These are phyloP conservation scores for Sphaerobolus stellatus DNA, from an alignment of 1,284 basidiomycete genomes.

Conservation along the genomic window DNA sequence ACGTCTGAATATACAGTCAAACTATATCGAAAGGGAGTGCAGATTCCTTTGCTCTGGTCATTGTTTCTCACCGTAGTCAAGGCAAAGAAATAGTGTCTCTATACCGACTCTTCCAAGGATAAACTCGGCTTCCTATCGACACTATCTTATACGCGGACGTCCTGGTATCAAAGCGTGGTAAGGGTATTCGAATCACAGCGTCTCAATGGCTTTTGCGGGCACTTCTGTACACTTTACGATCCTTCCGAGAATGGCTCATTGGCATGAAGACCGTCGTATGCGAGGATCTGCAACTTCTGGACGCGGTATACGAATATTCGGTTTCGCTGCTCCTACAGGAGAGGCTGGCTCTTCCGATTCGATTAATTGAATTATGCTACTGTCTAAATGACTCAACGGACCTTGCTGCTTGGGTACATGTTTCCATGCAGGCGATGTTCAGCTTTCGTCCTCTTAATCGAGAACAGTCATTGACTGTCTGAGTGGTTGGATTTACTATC, in stretches of 20 bases:
- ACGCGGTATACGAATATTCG: constrained; percentile 81
- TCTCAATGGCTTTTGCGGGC: constrained; percentile 48
- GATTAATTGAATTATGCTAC: constrained; percentile 77
- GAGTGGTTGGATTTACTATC: constrained; percentile 80
- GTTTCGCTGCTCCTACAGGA: constrained; percentile 68
- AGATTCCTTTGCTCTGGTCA: constrained; percentile 53
- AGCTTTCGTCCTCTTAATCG: constrained; percentile 84
- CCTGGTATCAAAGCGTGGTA: constrained; percentile 36
- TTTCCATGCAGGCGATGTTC: constrained; percentile 64
- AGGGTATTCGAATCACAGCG: constrained; percentile 55
- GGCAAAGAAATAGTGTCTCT: constrained; percentile 14
- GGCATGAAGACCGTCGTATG: constrained; percentile 71
- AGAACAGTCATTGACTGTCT: constrained; percentile 73
- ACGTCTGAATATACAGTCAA: constrained; percentile 40
- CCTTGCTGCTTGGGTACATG: constrained; percentile 82
- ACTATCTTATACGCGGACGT: constrained; percentile 29
- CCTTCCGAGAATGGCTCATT: constrained; percentile 31
- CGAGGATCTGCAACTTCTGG: constrained; percentile 86
- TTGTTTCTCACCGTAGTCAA: constrained; percentile 33
- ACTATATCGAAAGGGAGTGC: constrained; percentile 40
- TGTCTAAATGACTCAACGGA: constrained; percentile 82
- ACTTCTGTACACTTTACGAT: constrained; percentile 29
- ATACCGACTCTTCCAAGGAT: constrained; percentile 1
- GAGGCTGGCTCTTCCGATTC: constrained; percentile 58
- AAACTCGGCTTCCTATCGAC: constrained; percentile 43